A percentile compares a stretch with the other conserved stretches of the same genome.
These are phyloP conservation scores for Hypoxylon sp. DNA, from an alignment of 2,329 filamentous ascomycete species.

Conservation along the genomic window DNA sequence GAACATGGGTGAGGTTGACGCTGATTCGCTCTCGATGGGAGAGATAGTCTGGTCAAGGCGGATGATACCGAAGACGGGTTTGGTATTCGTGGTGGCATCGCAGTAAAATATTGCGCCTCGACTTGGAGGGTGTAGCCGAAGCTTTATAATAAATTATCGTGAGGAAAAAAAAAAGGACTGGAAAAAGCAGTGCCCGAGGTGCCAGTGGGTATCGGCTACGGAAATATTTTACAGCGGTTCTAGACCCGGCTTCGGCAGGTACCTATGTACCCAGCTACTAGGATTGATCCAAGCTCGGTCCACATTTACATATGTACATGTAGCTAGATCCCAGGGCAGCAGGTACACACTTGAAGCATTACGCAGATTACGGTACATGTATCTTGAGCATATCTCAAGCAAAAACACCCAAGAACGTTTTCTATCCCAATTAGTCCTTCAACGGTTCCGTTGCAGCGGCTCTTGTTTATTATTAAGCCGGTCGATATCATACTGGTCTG, in stretches of 20 bases:
- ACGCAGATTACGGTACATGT: no score
- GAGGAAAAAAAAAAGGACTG: slow-evolving; percentile 22
- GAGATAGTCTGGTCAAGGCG: slow-evolving; percentile 22
- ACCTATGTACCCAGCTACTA: no score
- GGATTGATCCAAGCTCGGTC: background rate
- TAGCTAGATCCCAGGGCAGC: no score
- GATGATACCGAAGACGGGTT: slow-evolving; percentile 35
- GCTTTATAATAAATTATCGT: slow-evolving; percentile 26
- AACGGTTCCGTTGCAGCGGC: slow-evolving; percentile 12
- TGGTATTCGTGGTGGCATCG: slow-evolving; percentile 51
- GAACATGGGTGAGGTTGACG: slow-evolving; percentile 19
- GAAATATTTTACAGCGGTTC: slow-evolving; percentile 16
- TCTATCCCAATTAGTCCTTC: background rate
- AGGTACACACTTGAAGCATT: no score
- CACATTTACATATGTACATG: background rate
- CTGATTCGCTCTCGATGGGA: slow-evolving; percentile 13
- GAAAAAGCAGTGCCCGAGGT: background rate
- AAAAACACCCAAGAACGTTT: background rate
- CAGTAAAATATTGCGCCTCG: slow-evolving; percentile 29
- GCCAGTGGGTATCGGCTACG: slow-evolving; percentile 22
- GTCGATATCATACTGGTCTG: background rate
- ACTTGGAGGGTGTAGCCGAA: slow-evolving; percentile 33
- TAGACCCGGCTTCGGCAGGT: no score
- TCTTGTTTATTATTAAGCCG: slow-evolving; percentile 1
- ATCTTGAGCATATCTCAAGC: no score